These are phyloP conservation scores for Geotrichum phurueaensis DNA, from an alignment of 1,139 yeast species.

Conservation along the genomic window DNA sequence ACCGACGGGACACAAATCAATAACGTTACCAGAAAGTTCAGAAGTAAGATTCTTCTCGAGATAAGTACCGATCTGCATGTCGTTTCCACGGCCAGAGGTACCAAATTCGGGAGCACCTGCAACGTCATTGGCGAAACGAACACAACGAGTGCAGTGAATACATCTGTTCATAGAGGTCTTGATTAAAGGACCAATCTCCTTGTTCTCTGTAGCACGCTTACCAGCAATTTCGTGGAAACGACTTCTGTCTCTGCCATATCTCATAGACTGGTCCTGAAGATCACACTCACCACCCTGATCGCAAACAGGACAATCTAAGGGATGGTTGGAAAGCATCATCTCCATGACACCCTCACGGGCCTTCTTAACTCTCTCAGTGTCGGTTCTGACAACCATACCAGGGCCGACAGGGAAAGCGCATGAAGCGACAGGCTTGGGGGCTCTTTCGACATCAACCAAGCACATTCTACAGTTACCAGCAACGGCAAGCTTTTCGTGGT, in stretches of 20 bases:
- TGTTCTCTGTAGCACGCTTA: constrained; percentile 86
- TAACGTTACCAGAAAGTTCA: constrained; percentile 81
- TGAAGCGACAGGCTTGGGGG: constrained; percentile 85
- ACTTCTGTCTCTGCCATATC: constrained; percentile 84
- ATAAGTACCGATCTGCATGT: constrained; percentile 87
- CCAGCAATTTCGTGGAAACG: constrained; percentile 77
- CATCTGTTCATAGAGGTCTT: constrained; percentile 92
- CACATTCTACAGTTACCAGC: constrained; percentile 98
- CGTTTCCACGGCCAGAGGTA: constrained; percentile 85
- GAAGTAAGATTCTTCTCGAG: constrained; percentile 79
- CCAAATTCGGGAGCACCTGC: constrained; percentile 94
- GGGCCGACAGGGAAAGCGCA: constrained; percentile 88
- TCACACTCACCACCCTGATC: constrained; percentile 97
- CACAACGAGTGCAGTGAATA: constrained; percentile 90
- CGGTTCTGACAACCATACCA: constrained; percentile 84
- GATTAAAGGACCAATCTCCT: constrained; percentile 83
- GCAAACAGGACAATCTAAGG: constrained; percentile 88
- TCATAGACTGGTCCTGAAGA: constrained; percentile 78
- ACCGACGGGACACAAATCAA: constrained; percentile 89
- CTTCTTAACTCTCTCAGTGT: constrained; percentile 71
- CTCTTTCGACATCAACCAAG: constrained; percentile 81
- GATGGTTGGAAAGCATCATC: constrained; percentile 83
- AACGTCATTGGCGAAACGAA: constrained; percentile 81
- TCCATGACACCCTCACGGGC: constrained; percentile 91
- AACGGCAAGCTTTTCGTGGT: constrained; percentile 82